Evolutionary conservation across 2,329 filamentous ascomycete species (phyloP).

Genomic region (Aspergillus aculeatus): DNA sequence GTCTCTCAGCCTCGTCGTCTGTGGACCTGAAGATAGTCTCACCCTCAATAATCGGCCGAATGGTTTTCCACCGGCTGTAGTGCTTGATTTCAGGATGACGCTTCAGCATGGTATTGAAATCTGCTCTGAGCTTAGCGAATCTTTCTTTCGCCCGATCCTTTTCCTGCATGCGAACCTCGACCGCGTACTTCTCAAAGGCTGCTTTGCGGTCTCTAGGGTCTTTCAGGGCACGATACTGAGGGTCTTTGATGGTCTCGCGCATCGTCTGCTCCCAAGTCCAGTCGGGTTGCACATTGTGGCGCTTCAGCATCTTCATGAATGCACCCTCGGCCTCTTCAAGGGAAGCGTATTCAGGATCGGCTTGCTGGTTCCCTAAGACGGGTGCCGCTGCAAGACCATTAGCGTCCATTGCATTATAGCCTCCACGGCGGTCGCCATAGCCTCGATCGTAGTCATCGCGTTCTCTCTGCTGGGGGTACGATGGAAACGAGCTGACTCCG

Average conservation of each 20-base stretch:
- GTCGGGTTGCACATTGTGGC: constrained; percentile 81
- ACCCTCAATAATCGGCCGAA: constrained; percentile 86
- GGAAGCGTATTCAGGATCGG: constrained; percentile 75
- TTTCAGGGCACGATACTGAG: constrained; percentile 88
- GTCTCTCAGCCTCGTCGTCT: constrained; percentile 80
- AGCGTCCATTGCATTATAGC: constrained; percentile 43
- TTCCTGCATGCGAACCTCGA: constrained; percentile 86
- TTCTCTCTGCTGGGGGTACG: constrained; percentile 45
- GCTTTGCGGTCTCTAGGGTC: constrained; percentile 86
- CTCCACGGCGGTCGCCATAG: constrained; percentile 48
- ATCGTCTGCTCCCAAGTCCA: constrained; percentile 93
- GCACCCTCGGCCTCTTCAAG: constrained; percentile 88
- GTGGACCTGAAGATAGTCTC: constrained; percentile 95
- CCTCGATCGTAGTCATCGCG: constrained; percentile 50
- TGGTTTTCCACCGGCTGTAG: constrained; percentile 96
- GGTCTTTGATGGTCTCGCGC: constrained; percentile 80
- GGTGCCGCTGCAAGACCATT: constrained; percentile 43
- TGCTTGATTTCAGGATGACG: constrained; percentile 96
- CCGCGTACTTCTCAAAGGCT: constrained; percentile 92
- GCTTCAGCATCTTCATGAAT: constrained; percentile 85
- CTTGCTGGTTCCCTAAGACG: constrained; percentile 40
- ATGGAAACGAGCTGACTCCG: constrained; percentile 47
- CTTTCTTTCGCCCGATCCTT: constrained; percentile 93
- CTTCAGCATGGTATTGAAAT: constrained; percentile 94
- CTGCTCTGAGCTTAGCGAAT: constrained; percentile 82